Base-by-base conservation (phyloP, 2,329 filamentous ascomycete genomes). In the Cercospora citrullina region DNA sequence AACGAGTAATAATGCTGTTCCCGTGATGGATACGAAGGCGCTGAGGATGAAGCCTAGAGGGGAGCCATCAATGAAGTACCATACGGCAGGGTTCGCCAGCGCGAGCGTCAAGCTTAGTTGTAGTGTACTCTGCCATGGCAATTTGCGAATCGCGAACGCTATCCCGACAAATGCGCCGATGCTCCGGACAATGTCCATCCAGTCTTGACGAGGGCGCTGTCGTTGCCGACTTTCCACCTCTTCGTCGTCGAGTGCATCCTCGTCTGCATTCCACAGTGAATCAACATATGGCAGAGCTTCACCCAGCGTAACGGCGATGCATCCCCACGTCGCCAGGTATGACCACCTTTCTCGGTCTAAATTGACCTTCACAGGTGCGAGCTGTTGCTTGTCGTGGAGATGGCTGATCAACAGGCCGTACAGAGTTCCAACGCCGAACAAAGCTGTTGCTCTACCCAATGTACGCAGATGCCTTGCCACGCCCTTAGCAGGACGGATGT, bases 51-150 rank as follows among this genome's bases (percentile, higher is more conserved):
- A 91, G 4, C 95, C 95, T 0, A 93, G 87, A 72, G 89, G 89
- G 58, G 93, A 95, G 61, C 94, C 91, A 80, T 99, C 95, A 76
- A 99, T 91, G 26, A 98, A 85, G 80, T 96, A 99, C 95, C 95
- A 99, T 18, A 99, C 83, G 9, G 95, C 91, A 1, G 95, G 94
- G 77, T 98, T 98, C 21, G 91, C 92, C 68, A 98, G 87, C 23
- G 93, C 92, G 60, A 99, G 88, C 0, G 94, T 95, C 28, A 96
- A 80, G 1, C 94, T 96, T 21, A 96, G 89, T 80, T 99, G 95
- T n/a, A 97, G 87, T 1, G 93, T 95, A 8, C 94, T 97, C 74
- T 94, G 87, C 95, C 95, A 99, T 1, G 93, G 91, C 9, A 97
- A 87, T 79, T 91, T 92, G 72, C 95, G 90, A 83, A 99, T 96